Evolutionary conservation across 768 basidiomycete species (phyloP).

Genomic region (Pleurotus ostreatus): DNA sequence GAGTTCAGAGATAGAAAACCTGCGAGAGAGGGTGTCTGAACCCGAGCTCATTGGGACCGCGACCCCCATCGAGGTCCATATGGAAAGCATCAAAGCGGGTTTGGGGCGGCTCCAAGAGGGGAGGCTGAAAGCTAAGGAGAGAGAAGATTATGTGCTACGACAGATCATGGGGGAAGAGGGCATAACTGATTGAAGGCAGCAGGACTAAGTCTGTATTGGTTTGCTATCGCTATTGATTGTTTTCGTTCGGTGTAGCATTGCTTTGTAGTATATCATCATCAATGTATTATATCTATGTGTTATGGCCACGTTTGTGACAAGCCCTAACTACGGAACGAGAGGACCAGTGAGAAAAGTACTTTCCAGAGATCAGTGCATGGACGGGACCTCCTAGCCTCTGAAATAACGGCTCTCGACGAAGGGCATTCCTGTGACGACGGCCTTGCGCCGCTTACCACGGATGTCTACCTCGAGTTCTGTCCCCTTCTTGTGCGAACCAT

Average conservation of each 20-base stretch:
- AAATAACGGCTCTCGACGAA: constrained; percentile 84
- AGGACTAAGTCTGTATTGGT: too few relatives aligned
- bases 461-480: constrained; percentile 84
- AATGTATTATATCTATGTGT: too few relatives aligned
- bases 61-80: constrained; percentile 70
- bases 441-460: constrained; percentile 73
- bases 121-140: constrained; percentile 43
- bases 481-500: constrained; percentile 87
- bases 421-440: constrained; percentile 78
- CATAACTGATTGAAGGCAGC: too few relatives aligned
- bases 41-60: constrained; percentile 58
- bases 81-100: constrained; percentile 65
- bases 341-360: too few relatives aligned
- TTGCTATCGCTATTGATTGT: too few relatives aligned
- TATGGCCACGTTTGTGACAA: too few relatives aligned
- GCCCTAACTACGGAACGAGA: too few relatives aligned
- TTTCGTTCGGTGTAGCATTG: too few relatives aligned
- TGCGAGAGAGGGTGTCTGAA: constrained; percentile 67
- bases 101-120: constrained; percentile 59
- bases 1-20: constrained; percentile 73
- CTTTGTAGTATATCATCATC: too few relatives aligned
- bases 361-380: neutral
- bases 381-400: constrained; percentile 38
- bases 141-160: constrained; percentile 27
- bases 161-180: constrained; percentile 8